Evolutionary conservation across 257 asterid species (phyloP), one percentile per base, ranked within the genome.

Genomic region (Nicotiana tomentosiformis): DNA sequence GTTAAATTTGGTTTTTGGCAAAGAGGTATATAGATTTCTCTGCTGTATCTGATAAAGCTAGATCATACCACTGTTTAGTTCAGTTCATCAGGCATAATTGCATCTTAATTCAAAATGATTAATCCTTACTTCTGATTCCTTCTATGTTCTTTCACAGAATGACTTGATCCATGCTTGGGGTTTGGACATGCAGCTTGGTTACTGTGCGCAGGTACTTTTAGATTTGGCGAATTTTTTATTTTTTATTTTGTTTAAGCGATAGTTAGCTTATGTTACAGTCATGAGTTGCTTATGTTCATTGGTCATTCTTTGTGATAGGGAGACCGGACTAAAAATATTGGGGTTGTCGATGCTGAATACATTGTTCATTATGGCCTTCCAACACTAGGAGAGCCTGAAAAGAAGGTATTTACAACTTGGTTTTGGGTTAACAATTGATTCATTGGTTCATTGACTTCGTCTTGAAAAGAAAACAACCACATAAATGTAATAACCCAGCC

Each of bases 131-230:
- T 26, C 15, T 49, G 26, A 15, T 49, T 76, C 64, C 43, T 26
- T 51, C 26, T 49, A 7, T 74, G 26, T 76, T 76, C 4, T 74
- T 80, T 87, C 10, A 56, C 90, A 95, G 95, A 95, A 95, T 85
- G 96, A 93, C 77, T 89, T 95, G 91, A 95, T 95, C 85, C 97
- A 95, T 87, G 97, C 98, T 74, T 95, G 98, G 98, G 97, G 97
- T 67, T 85, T 95, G 80, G 98, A 95, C 88, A 86, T 91, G 83
- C 94, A 90, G 82, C 96, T 95, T 12, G 98, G 98, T 43, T 92
- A 93, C 80, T 95, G 98, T 80, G 97, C 96, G 35, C 96, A 93
- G 97, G 98, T 84, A 88, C 84, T 58, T 82, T 33, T 53, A 56
- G 23, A 23, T 23, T 23, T 23, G 26, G 26, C 26, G 26, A 83